A percentile compares a stretch with the other conserved stretches of the same genome.
Evolutionary conservation across 148 eudicot genomes (phyloP).

Genomic region (Pouteria glomerata): DNA sequence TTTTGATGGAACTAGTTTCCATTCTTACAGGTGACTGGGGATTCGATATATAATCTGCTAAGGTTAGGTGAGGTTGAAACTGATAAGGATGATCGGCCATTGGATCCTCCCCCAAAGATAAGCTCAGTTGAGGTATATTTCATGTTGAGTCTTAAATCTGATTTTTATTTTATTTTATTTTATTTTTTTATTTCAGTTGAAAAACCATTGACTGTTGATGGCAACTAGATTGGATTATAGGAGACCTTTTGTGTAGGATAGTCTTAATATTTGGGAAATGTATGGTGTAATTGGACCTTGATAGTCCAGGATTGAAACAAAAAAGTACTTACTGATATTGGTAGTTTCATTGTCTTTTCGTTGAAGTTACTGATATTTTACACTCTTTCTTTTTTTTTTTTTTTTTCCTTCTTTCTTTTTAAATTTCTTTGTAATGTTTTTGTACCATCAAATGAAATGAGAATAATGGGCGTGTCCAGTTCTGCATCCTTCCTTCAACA

Average conservation of each 20-base stretch:
- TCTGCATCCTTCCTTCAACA: not conserved
- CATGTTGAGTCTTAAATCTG: not conserved
- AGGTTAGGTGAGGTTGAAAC: conserved; percentile 86
- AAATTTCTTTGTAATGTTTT: too few relatives aligned
- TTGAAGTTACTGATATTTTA: conserved; percentile 4
- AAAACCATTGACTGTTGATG: not conserved
- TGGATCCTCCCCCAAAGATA: conserved; percentile 85
- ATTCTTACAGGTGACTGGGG: conserved; percentile 78
- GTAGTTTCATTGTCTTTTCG: not conserved
- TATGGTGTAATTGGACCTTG: not conserved
- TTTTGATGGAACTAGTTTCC: not conserved
- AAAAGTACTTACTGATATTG: not conserved
- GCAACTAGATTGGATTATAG: not conserved
- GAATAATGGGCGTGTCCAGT: too few relatives aligned
- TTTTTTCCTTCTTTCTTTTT: too few relatives aligned
- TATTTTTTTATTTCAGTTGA: not conserved
- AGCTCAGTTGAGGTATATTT: conserved; percentile 64
- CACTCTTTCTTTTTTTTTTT: too few relatives aligned
- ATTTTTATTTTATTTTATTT: too few relatives aligned
- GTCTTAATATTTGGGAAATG: not conserved
- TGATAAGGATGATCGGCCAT: conserved; percentile 72
- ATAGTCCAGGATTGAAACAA: not conserved
- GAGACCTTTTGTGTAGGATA: not conserved
- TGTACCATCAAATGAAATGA: too few relatives aligned
- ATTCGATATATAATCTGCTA: conserved; percentile 84